phyloP scores from a whole-genome alignment of 129 eudicot species.

The Ambrosia trifida region DNA sequence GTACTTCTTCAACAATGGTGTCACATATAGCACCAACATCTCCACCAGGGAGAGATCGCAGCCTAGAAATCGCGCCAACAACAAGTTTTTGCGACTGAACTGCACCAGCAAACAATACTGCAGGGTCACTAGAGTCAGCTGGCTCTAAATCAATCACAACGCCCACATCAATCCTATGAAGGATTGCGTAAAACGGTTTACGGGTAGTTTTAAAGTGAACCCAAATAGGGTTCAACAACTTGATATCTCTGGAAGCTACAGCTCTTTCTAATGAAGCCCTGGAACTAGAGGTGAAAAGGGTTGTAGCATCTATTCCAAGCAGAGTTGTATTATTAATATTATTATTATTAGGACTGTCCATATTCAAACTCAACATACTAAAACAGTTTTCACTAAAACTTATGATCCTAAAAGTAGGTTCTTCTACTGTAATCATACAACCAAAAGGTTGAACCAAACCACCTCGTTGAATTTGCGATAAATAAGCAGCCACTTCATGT shows the following conservation, averaged over 20 bases:
- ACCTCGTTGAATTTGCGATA: conserved; percentile 66
- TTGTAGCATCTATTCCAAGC: conserved; percentile 68
- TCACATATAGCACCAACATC: conserved; percentile 64
- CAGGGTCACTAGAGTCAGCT: conserved; percentile 53
- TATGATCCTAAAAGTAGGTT: conserved; percentile 50
- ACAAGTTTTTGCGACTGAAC: conserved; percentile 68
- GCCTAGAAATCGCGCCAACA: conserved; percentile 50
- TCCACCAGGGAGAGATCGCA: conserved; percentile 67
- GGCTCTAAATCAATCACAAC: conserved; percentile 80
- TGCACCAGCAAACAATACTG: conserved; percentile 53
- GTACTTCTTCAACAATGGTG: conserved; percentile 66
- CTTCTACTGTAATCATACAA: conserved; percentile 69
- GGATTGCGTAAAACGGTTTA: conserved; percentile 66
- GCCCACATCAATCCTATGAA: conserved; percentile 71
- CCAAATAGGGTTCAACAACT: conserved; percentile 65
- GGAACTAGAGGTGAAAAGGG: conserved; percentile 55
- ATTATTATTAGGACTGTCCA: conserved; percentile 13
- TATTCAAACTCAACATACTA: conserved; percentile 52
- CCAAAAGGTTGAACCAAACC: conserved; percentile 72
- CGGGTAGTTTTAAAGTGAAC: conserved; percentile 52
- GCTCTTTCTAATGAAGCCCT: conserved; percentile 54
- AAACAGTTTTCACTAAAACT: conserved; percentile 63
- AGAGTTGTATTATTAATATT: conserved; percentile 25
- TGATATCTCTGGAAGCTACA: conserved; percentile 47
- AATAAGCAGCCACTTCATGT: conserved; percentile 57